Conservation (phyloP, 805 yeast species). For the Kluyveromyces siamensis region DNA sequence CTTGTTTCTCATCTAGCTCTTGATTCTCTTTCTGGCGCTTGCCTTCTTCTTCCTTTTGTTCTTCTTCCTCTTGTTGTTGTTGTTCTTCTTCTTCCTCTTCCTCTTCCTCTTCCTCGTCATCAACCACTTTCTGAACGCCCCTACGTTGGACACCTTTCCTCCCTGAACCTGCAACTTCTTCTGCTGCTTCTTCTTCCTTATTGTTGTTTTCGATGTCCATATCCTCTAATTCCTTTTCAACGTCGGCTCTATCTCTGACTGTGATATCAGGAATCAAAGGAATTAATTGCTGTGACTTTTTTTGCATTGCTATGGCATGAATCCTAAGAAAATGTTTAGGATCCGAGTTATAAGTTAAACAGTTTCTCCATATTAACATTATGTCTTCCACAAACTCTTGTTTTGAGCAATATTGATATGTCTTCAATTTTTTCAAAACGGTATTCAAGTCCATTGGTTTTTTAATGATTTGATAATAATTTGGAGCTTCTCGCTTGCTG, state of each 20-base stretch:
- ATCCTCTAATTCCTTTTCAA: constrained; percentile 54
- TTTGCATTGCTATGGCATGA: constrained; percentile 95
- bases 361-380: constrained; percentile 92
- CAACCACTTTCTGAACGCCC: constrained; percentile 27
- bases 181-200: constrained; percentile 22
- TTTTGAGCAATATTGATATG: constrained; percentile 74
- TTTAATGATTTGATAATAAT: constrained; percentile 81
- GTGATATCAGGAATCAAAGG: constrained; percentile 88
- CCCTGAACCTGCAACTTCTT: constrained; percentile 29
- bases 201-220: constrained; percentile 33
- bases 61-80: constrained; percentile 21
- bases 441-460: constrained; percentile 96
- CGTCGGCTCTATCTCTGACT: constrained; percentile 62
- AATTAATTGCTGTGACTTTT: constrained; percentile 62
- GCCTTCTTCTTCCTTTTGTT: constrained; percentile 25
- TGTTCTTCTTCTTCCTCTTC: constrained; percentile 21
- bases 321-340: constrained; percentile 85
- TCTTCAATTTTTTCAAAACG: constrained; percentile 80
- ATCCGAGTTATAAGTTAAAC: constrained; percentile 87
- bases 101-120: constrained; percentile 29
- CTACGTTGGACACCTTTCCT: constrained; percentile 27
- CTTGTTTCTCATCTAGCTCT: constrained; percentile 25
- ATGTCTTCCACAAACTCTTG: constrained; percentile 90
- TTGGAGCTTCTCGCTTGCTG: constrained; percentile 97
- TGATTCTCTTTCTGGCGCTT: constrained; percentile 16